Evolutionary conservation across 176 grass and related monocot genomes (phyloP).

Genomic region (Bothriochloa decipiens): DNA sequence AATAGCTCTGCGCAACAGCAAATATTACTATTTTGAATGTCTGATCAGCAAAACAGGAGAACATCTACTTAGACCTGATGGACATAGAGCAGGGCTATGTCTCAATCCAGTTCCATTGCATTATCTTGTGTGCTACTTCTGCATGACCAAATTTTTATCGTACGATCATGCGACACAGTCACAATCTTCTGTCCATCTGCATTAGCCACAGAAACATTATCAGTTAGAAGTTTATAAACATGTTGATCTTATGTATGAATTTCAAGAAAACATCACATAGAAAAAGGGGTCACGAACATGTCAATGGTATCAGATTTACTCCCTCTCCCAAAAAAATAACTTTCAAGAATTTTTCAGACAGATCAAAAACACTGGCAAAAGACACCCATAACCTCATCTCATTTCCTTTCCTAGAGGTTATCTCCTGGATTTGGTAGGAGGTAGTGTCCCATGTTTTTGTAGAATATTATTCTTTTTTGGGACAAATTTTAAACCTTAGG

Average conservation of each 20-base stretch:
- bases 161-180: constrained; percentile 91
- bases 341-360: too few relatives aligned
- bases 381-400: too few relatives aligned
- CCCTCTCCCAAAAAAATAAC: neutral
- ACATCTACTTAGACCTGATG: neutral
- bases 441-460: too few relatives aligned
- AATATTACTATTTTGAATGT: neutral
- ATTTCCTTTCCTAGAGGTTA: too few relatives aligned
- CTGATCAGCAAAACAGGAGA: constrained; percentile 3
- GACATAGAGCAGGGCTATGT: neutral
- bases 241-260: neutral
- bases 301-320: neutral
- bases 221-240: constrained; percentile 12
- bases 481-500: too few relatives aligned
- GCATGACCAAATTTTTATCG: constrained; percentile 86
- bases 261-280: neutral
- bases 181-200: constrained; percentile 97
- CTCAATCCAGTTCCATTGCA: constrained; percentile 82
- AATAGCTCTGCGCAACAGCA: constrained; percentile 21
- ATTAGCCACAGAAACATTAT: constrained; percentile 18
- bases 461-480: too few relatives aligned
- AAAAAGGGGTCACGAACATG: neutral
- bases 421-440: too few relatives aligned
- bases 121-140: constrained; percentile 60
- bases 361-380: neutral